A percentile compares a stretch with the other conserved stretches of the same genome.
These are phyloP conservation scores for Phytophthora multivora DNA, from an alignment of 352 stramenopile species.

Conservation along the genomic window DNA sequence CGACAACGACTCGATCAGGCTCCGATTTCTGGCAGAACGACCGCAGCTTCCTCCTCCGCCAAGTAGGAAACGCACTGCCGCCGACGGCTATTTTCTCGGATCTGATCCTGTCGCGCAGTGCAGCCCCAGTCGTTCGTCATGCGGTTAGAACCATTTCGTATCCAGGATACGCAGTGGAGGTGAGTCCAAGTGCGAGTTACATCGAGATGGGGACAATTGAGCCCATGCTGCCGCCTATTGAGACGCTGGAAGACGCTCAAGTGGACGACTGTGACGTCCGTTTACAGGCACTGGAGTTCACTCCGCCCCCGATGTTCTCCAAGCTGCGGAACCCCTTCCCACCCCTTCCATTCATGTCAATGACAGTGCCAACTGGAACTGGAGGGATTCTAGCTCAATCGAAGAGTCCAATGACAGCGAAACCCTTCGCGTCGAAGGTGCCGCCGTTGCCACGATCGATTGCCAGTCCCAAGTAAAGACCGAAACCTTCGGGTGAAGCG, in stretches of 20 bases:
- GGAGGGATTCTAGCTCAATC: neutral
- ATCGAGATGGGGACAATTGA: conserved; percentile 69
- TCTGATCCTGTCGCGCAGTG: conserved; percentile 28
- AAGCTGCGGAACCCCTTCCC: conserved; percentile 42
- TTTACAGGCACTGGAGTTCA: conserved; percentile 37
- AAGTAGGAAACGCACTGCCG: conserved; percentile 24
- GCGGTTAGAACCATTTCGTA: conserved; percentile 46
- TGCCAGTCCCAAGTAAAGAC: conserved; percentile 10
- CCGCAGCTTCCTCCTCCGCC: conserved; percentile 55
- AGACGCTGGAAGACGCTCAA: conserved; percentile 15
- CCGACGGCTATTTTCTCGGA: conserved; percentile 36
- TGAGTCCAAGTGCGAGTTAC: conserved; percentile 53
- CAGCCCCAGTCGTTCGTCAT: conserved; percentile 34
- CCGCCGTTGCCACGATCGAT: conserved; percentile 13
- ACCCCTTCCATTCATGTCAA: conserved; percentile 10
- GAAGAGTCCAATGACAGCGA: conserved; percentile 13
- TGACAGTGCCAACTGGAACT: neutral
- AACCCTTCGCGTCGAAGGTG: conserved; percentile 15
- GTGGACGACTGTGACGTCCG: conserved; percentile 1
- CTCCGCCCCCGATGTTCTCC: conserved; percentile 46
- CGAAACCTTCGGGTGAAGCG: conserved; percentile 30
- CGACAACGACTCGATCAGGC: neutral
- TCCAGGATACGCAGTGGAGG: conserved; percentile 51
- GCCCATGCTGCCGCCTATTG: conserved; percentile 41
- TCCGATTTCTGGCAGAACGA: conserved; percentile 55